A percentile compares a stretch with the other conserved stretches of the same genome.
Evolutionary conservation across 2,329 filamentous ascomycete species (phyloP).

Genomic region (Dothistroma septosporum): DNA sequence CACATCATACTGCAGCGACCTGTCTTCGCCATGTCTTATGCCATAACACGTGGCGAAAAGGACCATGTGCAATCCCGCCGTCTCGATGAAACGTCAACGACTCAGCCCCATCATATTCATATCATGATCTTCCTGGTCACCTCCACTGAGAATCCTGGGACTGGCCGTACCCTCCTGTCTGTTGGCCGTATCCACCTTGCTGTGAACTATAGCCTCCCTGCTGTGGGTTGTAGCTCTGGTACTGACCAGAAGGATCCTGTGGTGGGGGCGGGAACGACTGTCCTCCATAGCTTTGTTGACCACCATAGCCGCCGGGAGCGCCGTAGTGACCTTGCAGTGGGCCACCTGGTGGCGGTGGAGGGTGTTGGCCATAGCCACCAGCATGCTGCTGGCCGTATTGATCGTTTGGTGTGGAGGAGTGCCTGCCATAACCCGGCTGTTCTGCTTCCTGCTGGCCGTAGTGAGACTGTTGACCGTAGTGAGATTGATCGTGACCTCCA

Average conservation of each 20-base stretch:
- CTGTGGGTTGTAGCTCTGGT: slow-evolving; percentile 18
- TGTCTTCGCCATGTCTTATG: neutral
- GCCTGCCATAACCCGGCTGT: slow-evolving; percentile 16
- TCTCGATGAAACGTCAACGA: neutral
- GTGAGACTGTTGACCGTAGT: slow-evolving; percentile 25
- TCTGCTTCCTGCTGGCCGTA: slow-evolving; percentile 16
- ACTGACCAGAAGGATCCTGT: slow-evolving; percentile 21
- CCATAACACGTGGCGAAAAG: neutral
- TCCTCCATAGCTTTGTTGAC: slow-evolving; percentile 14
- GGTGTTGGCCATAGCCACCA: slow-evolving; percentile 10
- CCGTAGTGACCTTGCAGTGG: slow-evolving; percentile 17
- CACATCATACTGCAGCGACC: neutral
- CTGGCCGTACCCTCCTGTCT: slow-evolving; percentile 23
- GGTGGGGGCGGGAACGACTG: slow-evolving; percentile 18
- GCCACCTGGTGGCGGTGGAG: slow-evolving; percentile 12
- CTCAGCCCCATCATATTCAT: neutral
- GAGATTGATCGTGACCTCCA: slow-evolving; percentile 20
- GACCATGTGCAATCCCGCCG: neutral
- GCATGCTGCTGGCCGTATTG: slow-evolving; percentile 17
- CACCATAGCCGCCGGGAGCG: slow-evolving; percentile 11
- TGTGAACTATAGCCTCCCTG: slow-evolving; percentile 21
- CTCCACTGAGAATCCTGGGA: slow-evolving; percentile 30
- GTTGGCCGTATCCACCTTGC: slow-evolving; percentile 20
- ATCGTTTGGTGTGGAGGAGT: slow-evolving; percentile 14
- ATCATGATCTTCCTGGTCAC: neutral